These are phyloP conservation scores for Kuraishia ogatae DNA, from an alignment of 805 yeast genomes.

Conservation along the genomic window DNA sequence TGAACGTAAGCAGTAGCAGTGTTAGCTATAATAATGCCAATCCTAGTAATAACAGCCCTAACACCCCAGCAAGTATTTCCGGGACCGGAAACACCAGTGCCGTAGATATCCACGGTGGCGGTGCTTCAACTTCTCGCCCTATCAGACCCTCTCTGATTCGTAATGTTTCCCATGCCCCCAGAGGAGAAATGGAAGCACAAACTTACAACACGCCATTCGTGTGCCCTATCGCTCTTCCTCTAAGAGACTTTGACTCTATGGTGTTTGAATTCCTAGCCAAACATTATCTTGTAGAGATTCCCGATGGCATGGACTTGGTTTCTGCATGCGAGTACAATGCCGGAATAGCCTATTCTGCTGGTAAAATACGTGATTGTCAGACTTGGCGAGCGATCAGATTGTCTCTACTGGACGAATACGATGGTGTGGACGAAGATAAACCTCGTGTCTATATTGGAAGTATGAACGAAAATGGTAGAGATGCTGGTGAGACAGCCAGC, in stretches of 20 bases:
- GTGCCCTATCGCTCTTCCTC: constrained; percentile 32
- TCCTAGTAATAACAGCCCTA: not conserved
- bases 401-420: constrained; percentile 28
- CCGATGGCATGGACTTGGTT: constrained; percentile 38
- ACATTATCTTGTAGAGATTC: constrained; percentile 36
- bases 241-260: constrained; percentile 31
- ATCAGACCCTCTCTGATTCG: constrained; percentile 11
- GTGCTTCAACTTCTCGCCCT: constrained; percentile 5
- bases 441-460: too few species aligned
- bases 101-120: not conserved
- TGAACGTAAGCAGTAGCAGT: not conserved
- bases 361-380: constrained; percentile 46
- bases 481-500: not conserved
- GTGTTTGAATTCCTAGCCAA: constrained; percentile 40
- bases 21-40: not conserved
- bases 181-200: not conserved
- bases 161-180: constrained; percentile 10
- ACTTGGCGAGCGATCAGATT: constrained; percentile 53
- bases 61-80: not conserved
- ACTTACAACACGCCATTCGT: constrained; percentile 19
- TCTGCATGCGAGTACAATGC: constrained; percentile 56
- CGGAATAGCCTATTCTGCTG: constrained; percentile 41
- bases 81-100: not conserved
- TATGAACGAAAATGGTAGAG: not conserved
- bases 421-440: constrained; percentile 4